Percentiles rank a stretch among this genome's conserved stretches.
Conservation (phyloP, 1,139 yeast genomes). For the Pichia norvegensis region DNA sequence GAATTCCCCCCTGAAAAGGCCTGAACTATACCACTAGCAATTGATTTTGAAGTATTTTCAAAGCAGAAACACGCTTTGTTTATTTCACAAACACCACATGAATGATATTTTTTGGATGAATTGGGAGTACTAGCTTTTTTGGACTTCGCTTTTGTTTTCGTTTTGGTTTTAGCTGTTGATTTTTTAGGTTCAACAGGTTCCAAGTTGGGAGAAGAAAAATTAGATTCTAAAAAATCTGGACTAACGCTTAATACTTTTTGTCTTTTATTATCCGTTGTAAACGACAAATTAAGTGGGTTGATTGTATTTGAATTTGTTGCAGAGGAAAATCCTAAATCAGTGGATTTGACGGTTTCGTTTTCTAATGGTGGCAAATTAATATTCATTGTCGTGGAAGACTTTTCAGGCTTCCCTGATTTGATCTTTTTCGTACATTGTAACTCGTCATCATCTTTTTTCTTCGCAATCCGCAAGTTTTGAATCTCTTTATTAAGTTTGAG, state of each 20-base stretch:
- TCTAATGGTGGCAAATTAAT: neutral
- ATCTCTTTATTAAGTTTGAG: conserved; percentile 33
- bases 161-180: neutral
- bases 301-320: conserved; percentile 23
- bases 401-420: neutral
- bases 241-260: conserved; percentile 17
- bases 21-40: conserved; percentile 9
- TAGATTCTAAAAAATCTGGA: neutral
- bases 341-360: neutral
- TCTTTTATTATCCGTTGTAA: conserved; percentile 25
- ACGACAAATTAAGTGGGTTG: conserved; percentile 29
- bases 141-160: neutral
- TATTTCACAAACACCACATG: conserved; percentile 12
- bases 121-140: neutral
- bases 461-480: conserved; percentile 23
- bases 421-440: neutral
- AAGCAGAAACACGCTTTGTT: conserved; percentile 9
- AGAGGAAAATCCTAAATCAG: neutral
- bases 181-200: neutral
- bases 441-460: conserved; percentile 13
- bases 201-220: neutral
- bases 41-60: conserved; percentile 7
- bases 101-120: conserved; percentile 6
- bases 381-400: neutral
- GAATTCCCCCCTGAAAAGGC: conserved; percentile 9